phyloP scores from a whole-genome alignment of 495 filamentous ascomycete genomes.

The Hyaloscypha finlandica region DNA sequence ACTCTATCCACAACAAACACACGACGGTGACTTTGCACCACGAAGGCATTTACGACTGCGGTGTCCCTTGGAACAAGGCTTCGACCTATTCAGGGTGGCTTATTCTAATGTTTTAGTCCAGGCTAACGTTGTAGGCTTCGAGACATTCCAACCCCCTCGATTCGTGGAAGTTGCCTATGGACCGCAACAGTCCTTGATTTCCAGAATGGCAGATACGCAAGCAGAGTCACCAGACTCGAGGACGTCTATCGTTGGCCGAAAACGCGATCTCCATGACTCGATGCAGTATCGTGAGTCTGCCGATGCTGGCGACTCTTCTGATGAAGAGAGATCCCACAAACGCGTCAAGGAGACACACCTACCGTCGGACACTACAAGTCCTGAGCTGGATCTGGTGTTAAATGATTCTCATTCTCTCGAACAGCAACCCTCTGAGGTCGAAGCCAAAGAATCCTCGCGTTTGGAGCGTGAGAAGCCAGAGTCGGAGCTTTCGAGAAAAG shows the following conservation, averaged over 20 bases:
- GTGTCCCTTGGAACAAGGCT: no score
- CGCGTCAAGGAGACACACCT: slow-evolving; percentile 9
- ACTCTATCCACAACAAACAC: neutral
- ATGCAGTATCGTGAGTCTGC: neutral
- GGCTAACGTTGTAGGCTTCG: slow-evolving; percentile 14
- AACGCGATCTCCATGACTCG: slow-evolving; percentile 23
- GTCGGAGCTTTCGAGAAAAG: neutral
- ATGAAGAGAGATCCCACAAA: slow-evolving; percentile 15
- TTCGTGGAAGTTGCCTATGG: neutral
- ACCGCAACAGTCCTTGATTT: neutral
- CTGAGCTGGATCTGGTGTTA: neutral
- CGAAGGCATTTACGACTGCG: neutral
- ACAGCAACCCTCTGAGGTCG: neutral
- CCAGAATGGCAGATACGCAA: slow-evolving; percentile 10
- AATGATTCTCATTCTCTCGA: neutral
- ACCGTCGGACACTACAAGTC: neutral
- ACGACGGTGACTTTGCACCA: neutral
- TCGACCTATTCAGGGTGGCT: neutral
- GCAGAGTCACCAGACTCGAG: slow-evolving; percentile 27
- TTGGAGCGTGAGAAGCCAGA: neutral
- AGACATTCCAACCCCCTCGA: neutral
- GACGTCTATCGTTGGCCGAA: slow-evolving; percentile 26
- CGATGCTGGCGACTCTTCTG: slow-evolving; percentile 9
- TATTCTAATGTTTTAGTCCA: neutral
- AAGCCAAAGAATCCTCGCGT: neutral